Percentiles rank a stretch among this genome's conserved stretches.
These are phyloP conservation scores for Botrytis sinoallii DNA, from an alignment of 2,329 filamentous ascomycete genomes.

Conservation along the genomic window DNA sequence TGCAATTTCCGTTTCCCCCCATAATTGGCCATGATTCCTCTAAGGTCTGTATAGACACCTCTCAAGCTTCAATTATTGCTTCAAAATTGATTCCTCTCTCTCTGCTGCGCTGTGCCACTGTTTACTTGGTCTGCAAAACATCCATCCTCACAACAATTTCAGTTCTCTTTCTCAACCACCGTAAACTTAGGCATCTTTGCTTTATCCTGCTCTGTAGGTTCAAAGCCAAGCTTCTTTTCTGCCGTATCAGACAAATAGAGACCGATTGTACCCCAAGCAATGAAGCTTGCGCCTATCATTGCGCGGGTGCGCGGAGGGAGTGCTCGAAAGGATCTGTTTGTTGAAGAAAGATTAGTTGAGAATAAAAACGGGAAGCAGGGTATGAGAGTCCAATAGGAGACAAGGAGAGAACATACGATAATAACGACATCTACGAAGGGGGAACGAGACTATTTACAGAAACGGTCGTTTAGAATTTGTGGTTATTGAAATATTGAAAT, in stretches of 20 bases:
- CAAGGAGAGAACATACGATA: neutral
- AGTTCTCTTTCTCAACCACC: slow-evolving; percentile 50
- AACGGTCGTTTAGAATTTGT: neutral
- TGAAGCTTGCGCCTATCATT: slow-evolving; percentile 68
- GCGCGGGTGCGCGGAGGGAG: slow-evolving; percentile 69
- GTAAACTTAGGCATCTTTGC: slow-evolving; percentile 65
- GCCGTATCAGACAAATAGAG: slow-evolving; percentile 70
- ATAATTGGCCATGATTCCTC: neutral
- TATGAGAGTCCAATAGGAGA: neutral
- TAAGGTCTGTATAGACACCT: neutral
- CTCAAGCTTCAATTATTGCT: neutral
- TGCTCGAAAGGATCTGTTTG: slow-evolving; percentile 54
- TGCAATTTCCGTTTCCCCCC: neutral
- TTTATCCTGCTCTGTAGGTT: slow-evolving; percentile 70
- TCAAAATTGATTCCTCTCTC: neutral
- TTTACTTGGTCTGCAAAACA: neutral
- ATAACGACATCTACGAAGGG: slow-evolving; percentile 5
- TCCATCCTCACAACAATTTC: neutral
- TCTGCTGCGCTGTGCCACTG: neutral
- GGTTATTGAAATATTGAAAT: too few species aligned
- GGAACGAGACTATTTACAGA: neutral
- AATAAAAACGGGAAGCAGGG: neutral
- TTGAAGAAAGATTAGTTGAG: neutral
- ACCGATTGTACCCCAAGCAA: slow-evolving; percentile 72
- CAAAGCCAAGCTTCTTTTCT: slow-evolving; percentile 70